A percentile compares a stretch with the other conserved stretches of the same genome.
These are phyloP conservation scores for Paecilomyces sp. DNA, from an alignment of 2,329 filamentous ascomycete species.

Conservation along the genomic window DNA sequence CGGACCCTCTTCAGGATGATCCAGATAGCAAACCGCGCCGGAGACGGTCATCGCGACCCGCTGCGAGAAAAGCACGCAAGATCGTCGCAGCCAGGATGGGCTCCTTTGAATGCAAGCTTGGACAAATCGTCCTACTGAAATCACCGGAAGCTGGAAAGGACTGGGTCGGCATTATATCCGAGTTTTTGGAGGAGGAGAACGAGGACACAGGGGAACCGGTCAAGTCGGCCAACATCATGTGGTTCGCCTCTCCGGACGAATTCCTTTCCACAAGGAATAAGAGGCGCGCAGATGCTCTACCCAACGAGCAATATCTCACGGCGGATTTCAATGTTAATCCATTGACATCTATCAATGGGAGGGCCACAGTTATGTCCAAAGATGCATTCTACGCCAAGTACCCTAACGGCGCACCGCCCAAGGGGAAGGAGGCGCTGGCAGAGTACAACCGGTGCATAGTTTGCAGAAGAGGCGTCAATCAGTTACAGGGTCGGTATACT, in stretches of 20 bases:
- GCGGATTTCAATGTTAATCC: slow-evolving; percentile 82
- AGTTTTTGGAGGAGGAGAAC: slow-evolving; percentile 68
- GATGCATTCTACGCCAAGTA: slow-evolving; percentile 61
- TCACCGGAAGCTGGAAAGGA: slow-evolving; percentile 79
- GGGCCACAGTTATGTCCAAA: slow-evolving; percentile 70
- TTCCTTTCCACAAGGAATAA: slow-evolving; percentile 79
- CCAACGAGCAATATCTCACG: slow-evolving; percentile 89
- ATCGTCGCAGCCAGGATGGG: slow-evolving; percentile 83
- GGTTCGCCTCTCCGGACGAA: slow-evolving; percentile 80
- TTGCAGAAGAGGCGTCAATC: slow-evolving; percentile 83
- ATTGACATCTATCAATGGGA: slow-evolving; percentile 82
- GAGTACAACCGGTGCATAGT: slow-evolving; percentile 83
- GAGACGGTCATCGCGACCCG: slow-evolving; percentile 21
- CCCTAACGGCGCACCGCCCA: slow-evolving; percentile 68
- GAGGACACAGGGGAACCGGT: slow-evolving; percentile 48
- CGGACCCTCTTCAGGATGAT: slow-evolving; percentile 8
- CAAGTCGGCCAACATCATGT: slow-evolving; percentile 85
- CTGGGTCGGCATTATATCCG: slow-evolving; percentile 85
- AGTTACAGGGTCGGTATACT: slow-evolving; percentile 81
- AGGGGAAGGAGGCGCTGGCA: slow-evolving; percentile 50
- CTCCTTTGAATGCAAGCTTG: slow-evolving; percentile 68
- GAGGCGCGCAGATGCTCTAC: slow-evolving; percentile 72
- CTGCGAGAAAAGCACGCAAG: slow-evolving; percentile 25
- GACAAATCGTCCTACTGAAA: slow-evolving; percentile 80
- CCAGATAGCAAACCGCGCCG: slow-evolving; percentile 17